Conservation (phyloP, 768 basidiomycete species). For the Boletus tylopilopsis region DNA sequence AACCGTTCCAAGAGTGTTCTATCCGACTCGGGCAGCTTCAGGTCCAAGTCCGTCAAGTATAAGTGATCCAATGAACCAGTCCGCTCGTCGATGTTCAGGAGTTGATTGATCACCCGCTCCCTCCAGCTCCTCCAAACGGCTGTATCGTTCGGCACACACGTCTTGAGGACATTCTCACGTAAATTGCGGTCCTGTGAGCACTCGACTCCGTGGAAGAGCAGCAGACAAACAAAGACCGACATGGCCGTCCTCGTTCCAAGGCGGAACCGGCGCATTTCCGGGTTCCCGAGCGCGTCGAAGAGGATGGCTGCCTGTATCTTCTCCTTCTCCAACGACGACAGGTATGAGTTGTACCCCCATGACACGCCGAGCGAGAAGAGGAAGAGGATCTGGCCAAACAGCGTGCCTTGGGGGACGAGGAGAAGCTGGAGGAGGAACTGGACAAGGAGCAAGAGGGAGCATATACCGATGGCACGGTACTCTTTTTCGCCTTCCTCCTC, state of each 20-base stretch:
- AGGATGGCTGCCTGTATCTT: constrained; percentile 19
- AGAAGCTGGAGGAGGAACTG: constrained; percentile 34
- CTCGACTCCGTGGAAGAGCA: constrained; percentile 15
- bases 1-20: constrained; percentile 3
- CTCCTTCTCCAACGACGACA: constrained; percentile 34
- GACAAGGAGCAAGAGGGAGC: constrained; percentile 24
- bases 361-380: constrained; percentile 27
- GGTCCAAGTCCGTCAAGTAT: not conserved
- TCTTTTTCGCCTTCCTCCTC: not conserved
- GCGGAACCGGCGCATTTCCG: constrained; percentile 6
- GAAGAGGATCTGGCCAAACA: constrained; percentile 37
- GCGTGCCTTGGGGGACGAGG: constrained; percentile 29
- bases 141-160: constrained; percentile 22
- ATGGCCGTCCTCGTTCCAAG: constrained; percentile 18
- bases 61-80: not conserved
- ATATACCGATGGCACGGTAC: constrained; percentile 20
- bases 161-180: constrained; percentile 9
- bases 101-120: constrained; percentile 15
- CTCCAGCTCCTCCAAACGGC: constrained; percentile 22
- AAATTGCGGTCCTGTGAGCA: not conserved
- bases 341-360: constrained; percentile 33
- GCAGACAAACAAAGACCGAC: constrained; percentile 21
- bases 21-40: not conserved
- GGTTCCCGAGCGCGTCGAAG: constrained; percentile 9
- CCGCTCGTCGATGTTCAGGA: not conserved